Conservation (phyloP, 2,329 filamentous ascomycete genomes). For the Ophiostoma novo-ulmi region DNA sequence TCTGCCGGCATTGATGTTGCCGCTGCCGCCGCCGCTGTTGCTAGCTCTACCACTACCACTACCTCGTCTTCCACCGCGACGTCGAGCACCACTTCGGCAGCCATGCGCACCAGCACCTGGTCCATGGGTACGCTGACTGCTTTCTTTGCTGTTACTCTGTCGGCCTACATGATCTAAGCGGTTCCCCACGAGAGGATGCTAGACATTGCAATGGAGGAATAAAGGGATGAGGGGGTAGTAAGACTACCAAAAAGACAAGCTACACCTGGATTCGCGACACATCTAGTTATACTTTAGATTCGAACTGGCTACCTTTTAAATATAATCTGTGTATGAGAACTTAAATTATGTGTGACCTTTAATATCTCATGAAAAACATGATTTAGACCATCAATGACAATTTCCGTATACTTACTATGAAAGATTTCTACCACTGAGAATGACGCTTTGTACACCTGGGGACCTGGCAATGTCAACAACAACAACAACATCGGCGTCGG, state of each 20-base stretch:
- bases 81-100: not conserved
- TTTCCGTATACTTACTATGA: no score
- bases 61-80: not conserved
- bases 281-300: conserved; percentile 6
- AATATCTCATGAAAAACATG: no score
- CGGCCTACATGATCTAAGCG: not conserved
- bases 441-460: not conserved
- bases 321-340: not conserved
- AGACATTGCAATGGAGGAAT: not conserved
- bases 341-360: not conserved
- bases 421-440: not conserved
- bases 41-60: not conserved
- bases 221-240: not conserved
- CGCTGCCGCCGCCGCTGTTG: not conserved
- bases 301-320: conserved; percentile 1
- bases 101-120: not conserved
- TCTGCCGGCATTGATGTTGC: not conserved
- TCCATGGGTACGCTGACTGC: not conserved
- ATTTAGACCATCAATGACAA: no score
- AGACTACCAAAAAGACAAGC: conserved; percentile 1
- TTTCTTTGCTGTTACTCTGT: not conserved
- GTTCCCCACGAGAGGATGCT: not conserved
- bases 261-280: not conserved
- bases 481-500: not conserved
- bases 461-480: not conserved